phyloP scores from a whole-genome alignment of 1,139 yeast species.

The Blastobotrys capitulatus region DNA sequence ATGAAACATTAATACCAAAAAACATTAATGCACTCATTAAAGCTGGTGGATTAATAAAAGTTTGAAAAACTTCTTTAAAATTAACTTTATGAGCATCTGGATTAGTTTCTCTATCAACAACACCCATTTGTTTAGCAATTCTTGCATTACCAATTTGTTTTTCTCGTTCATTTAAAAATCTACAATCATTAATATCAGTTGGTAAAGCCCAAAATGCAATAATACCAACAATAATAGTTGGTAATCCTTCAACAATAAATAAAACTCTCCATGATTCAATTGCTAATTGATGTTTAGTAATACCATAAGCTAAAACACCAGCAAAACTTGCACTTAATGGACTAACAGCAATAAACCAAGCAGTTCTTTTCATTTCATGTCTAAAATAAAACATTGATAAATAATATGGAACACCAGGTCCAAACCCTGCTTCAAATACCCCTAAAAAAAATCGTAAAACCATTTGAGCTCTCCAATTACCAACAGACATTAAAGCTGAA shows the following conservation, averaged over 20 bases:
- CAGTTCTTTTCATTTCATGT: constrained; percentile 41
- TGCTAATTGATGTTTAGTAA: constrained; percentile 32
- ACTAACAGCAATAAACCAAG: constrained; percentile 45
- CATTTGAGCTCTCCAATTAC: constrained; percentile 23
- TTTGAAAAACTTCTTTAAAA: constrained; percentile 17
- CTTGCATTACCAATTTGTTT: constrained; percentile 27
- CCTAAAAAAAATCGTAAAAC: constrained; percentile 28
- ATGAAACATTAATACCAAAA: constrained; percentile 30
- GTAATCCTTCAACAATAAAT: constrained; percentile 38
- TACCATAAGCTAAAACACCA: constrained; percentile 31
- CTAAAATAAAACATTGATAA: constrained; percentile 29
- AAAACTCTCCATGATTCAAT: constrained; percentile 35
- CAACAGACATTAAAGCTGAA: constrained; percentile 25
- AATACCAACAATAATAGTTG: constrained; percentile 33
- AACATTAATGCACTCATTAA: constrained; percentile 25
- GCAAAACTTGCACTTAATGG: constrained; percentile 31
- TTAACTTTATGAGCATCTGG: constrained; percentile 14
- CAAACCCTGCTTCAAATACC: constrained; percentile 28
- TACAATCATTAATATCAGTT: constrained; percentile 40
- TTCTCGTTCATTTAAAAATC: constrained; percentile 26
- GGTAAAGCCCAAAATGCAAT: constrained; percentile 31
- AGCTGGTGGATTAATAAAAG: constrained; percentile 21
- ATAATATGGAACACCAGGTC: constrained; percentile 33
- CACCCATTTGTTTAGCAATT: constrained; percentile 24
- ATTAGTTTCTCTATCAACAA: constrained; percentile 15